Evolutionary conservation across 2,329 filamentous ascomycete species (phyloP).

Genomic region (Passalora sequoiae): DNA sequence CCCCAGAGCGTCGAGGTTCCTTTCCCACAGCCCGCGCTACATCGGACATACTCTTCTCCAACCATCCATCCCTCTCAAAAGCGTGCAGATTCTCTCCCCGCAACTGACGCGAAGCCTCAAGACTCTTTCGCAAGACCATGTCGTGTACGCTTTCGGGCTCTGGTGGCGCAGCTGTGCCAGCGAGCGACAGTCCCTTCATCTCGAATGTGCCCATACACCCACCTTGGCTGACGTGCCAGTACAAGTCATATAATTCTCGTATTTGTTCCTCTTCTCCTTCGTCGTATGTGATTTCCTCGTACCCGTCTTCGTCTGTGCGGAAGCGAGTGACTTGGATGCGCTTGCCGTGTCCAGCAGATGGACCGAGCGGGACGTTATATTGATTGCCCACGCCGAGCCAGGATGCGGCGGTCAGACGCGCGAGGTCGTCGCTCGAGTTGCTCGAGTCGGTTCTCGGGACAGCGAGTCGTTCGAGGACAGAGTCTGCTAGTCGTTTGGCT

Average conservation of each 20-base stretch:
- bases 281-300: conserved; percentile 32
- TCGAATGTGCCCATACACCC: conserved; percentile 40
- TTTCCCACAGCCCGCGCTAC: conserved; percentile 15
- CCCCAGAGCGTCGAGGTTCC: too few species aligned
- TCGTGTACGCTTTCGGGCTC: conserved; percentile 20
- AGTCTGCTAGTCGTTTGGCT: conserved; percentile 43
- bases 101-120: conserved; percentile 18
- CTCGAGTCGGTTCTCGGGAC: conserved; percentile 33
- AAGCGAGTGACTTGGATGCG: conserved; percentile 41
- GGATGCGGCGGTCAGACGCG: conserved; percentile 39
- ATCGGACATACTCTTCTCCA: conserved; percentile 20
- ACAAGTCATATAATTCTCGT: conserved; percentile 43
- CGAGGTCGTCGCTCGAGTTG: conserved; percentile 33
- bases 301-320: conserved; percentile 32
- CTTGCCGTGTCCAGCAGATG: conserved; percentile 30
- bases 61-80: conserved; percentile 17
- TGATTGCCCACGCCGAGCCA: conserved; percentile 38
- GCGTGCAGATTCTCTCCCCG: conserved; percentile 4
- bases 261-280: conserved; percentile 39
- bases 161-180: neutral
- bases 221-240: conserved; percentile 40
- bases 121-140: conserved; percentile 17
- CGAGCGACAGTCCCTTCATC: conserved; percentile 37
- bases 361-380: conserved; percentile 36
- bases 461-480: conserved; percentile 38